phyloP scores from a whole-genome alignment of 495 filamentous ascomycete genomes.

The Bacidia gigantensis region DNA sequence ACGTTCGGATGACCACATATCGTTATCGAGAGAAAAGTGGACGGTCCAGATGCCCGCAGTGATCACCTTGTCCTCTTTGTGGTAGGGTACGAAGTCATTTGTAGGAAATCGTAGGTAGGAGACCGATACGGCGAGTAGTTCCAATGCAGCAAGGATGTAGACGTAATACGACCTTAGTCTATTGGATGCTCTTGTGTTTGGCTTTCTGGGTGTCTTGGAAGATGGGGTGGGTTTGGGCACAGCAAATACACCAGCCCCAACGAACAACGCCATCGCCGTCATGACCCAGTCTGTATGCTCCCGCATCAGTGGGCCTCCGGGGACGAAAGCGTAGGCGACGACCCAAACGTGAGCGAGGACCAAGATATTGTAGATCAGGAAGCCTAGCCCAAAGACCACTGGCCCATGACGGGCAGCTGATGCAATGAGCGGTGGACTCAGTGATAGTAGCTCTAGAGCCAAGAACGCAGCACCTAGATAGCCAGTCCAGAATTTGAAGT shows the following conservation, averaged over 20 bases:
- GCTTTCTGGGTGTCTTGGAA: slow-evolving; percentile 12
- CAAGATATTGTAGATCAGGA: slow-evolving; percentile 79
- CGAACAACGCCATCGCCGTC: slow-evolving; percentile 66
- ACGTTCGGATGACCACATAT: slow-evolving; percentile 95
- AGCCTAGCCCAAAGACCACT: slow-evolving; percentile 70
- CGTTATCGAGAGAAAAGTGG: slow-evolving; percentile 95
- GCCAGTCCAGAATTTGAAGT: slow-evolving; percentile 72
- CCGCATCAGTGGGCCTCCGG: slow-evolving; percentile 80
- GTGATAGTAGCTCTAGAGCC: slow-evolving; percentile 70
- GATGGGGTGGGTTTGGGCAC: slow-evolving; percentile 29
- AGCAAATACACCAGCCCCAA: slow-evolving; percentile 77
- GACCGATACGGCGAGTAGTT: slow-evolving; percentile 64
- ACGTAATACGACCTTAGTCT: slow-evolving; percentile 55
- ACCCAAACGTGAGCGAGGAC: slow-evolving; percentile 96
- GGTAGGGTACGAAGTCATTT: slow-evolving; percentile 81
- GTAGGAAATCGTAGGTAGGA: slow-evolving; percentile 92
- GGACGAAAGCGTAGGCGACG: slow-evolving; percentile 98
- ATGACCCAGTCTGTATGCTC: slow-evolving; percentile 96
- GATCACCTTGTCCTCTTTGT: slow-evolving; percentile 69
- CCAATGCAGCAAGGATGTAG: slow-evolving; percentile 57
- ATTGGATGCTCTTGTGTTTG: slow-evolving; percentile 34
- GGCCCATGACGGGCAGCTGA: slow-evolving; percentile 63
- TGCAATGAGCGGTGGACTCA: slow-evolving; percentile 59
- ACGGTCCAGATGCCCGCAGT: slow-evolving; percentile 98
- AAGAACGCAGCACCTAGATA: slow-evolving; percentile 72